phyloP scores from a whole-genome alignment of 371 early-diverging fungal species.

The Lichtheimia ramosa region DNA sequence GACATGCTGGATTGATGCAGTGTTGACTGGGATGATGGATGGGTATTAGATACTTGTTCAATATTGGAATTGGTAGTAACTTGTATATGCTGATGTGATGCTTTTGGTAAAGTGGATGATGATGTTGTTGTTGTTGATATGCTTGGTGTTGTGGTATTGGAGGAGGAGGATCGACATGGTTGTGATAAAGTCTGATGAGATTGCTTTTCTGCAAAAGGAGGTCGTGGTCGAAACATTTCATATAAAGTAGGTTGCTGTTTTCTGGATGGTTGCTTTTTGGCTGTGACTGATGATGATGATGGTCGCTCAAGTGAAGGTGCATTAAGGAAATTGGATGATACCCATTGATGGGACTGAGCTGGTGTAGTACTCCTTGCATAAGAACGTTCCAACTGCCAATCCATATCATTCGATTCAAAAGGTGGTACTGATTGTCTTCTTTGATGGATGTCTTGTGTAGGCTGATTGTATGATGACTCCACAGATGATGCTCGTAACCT shows the following conservation, averaged over 20 bases:
- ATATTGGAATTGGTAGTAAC: no score
- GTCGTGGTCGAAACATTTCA: slow-evolving; percentile 1
- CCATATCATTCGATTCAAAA: neutral
- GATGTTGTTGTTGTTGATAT: neutral
- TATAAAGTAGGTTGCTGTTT: neutral
- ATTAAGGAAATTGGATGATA: neutral
- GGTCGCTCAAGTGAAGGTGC: no score
- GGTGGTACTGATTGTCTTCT: neutral
- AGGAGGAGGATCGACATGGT: neutral
- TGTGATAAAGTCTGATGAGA: neutral
- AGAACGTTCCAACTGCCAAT: neutral
- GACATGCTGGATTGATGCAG: no score
- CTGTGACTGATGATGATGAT: neutral
- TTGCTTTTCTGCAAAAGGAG: neutral
- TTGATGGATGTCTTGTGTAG: neutral
- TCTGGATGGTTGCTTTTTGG: neutral
- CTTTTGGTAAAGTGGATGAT: neutral
- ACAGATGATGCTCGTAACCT: neutral
- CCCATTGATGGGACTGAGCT: neutral
- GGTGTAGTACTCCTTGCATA: neutral
- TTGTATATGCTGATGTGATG: no score
- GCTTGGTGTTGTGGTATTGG: neutral
- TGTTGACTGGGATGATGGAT: no score
- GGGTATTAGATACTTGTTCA: no score
- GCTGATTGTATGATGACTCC: no score